Percentiles rank a stretch among this genome's conserved stretches.
Evolutionary conservation across 352 stramenopile genomes (phyloP).

Genomic region (Phytophthora fragariae): DNA sequence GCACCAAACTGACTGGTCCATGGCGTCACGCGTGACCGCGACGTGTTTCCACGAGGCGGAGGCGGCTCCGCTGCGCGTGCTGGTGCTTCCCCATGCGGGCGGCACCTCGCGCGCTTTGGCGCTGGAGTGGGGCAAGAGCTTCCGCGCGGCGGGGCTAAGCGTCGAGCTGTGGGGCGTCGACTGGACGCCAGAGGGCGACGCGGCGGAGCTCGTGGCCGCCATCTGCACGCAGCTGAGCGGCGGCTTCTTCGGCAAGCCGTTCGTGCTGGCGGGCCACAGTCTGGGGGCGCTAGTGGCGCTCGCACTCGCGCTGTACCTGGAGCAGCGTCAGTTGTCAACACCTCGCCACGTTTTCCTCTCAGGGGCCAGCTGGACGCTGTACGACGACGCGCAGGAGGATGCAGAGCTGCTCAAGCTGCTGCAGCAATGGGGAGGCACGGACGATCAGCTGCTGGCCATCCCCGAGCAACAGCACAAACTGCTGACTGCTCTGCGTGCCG

Average conservation of each 20-base stretch:
- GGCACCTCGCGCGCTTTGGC: conserved; percentile 51
- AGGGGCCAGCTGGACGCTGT: conserved; percentile 45
- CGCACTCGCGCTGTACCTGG: conserved; percentile 57
- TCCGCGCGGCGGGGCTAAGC: conserved; percentile 37
- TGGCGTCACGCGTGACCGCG: conserved; percentile 46
- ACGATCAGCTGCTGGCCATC: conserved; percentile 60
- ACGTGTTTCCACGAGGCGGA: conserved; percentile 78
- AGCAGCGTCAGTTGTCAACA: conserved; percentile 52
- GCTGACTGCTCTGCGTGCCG: conserved; percentile 43
- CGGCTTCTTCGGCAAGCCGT: conserved; percentile 82
- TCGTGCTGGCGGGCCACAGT: conserved; percentile 73
- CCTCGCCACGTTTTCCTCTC: conserved; percentile 74
- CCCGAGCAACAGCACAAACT: conserved; percentile 47
- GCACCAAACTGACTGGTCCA: conserved; percentile 4
- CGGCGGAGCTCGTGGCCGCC: conserved; percentile 41
- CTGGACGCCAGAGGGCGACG: conserved; percentile 48
- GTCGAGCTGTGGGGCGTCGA: conserved; percentile 76
- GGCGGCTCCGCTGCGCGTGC: conserved; percentile 62
- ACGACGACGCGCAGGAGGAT: conserved; percentile 46
- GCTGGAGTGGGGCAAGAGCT: conserved; percentile 56
- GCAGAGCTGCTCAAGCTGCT: conserved; percentile 53
- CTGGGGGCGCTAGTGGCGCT: conserved; percentile 70
- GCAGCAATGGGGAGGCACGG: conserved; percentile 67
- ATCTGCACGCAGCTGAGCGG: conserved; percentile 49
- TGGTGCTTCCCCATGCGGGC: conserved; percentile 69